Conservation (phyloP, 2,329 filamentous ascomycete species). For the Mycosphaerella sp. region DNA sequence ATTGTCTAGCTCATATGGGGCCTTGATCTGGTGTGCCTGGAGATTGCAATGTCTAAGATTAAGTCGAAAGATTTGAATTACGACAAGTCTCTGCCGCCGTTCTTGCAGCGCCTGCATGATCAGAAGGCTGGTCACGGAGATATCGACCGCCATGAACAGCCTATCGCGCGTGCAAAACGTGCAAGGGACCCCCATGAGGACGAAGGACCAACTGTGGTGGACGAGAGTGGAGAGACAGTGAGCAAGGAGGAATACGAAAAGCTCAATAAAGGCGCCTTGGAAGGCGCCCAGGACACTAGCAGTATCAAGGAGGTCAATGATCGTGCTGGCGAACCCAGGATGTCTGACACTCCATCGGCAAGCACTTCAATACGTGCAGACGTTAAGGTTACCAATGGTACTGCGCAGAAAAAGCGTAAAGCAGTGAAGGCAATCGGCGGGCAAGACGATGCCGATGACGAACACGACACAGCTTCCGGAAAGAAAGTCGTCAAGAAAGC, state of each 20-base stretch:
- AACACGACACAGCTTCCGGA: slow-evolving; percentile 5
- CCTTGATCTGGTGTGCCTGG: not conserved
- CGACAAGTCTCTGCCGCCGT: slow-evolving; percentile 48
- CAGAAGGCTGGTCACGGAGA: slow-evolving; percentile 48
- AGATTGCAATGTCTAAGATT: slow-evolving; percentile 44
- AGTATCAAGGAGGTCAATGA: slow-evolving; percentile 24
- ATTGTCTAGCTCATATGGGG: not conserved
- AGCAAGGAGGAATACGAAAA: slow-evolving; percentile 48
- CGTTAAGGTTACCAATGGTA: slow-evolving; percentile 22
- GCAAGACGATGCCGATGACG: slow-evolving; percentile 23
- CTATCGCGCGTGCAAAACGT: slow-evolving; percentile 43
- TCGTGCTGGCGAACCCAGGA: slow-evolving; percentile 17
- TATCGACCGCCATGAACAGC: slow-evolving; percentile 41
- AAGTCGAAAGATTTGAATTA: slow-evolving; percentile 63
- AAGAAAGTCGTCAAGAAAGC: slow-evolving; percentile 28
- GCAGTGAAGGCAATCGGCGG: slow-evolving; percentile 33
- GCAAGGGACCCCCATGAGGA: slow-evolving; percentile 63
- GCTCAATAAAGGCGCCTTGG: slow-evolving; percentile 7
- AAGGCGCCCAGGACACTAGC: slow-evolving; percentile 9
- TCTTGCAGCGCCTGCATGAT: slow-evolving; percentile 45
- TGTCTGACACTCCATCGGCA: slow-evolving; percentile 27
- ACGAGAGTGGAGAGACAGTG: slow-evolving; percentile 59
- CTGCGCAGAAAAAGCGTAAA: slow-evolving; percentile 35
- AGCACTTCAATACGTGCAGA: slow-evolving; percentile 17
- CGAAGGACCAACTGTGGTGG: slow-evolving; percentile 69